Evolutionary conservation across 768 basidiomycete species (phyloP).

Genomic region (Calocera cornea): DNA sequence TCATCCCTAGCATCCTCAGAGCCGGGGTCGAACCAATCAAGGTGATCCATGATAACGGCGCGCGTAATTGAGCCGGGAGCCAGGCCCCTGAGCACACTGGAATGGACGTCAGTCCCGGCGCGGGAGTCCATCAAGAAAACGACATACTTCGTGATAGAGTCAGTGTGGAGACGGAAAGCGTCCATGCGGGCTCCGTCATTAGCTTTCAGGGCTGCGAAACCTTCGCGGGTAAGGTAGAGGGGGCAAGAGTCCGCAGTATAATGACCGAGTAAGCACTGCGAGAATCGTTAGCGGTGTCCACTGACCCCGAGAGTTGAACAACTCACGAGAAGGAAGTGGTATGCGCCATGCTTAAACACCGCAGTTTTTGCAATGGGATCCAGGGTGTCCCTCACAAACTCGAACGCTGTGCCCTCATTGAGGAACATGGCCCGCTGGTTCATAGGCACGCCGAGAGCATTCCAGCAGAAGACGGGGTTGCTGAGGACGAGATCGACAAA

Average conservation of each 20-base stretch:
- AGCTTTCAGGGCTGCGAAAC: constrained; percentile 43
- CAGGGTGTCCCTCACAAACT: constrained; percentile 40
- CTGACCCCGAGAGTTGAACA: neutral
- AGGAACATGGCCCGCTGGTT: constrained; percentile 53
- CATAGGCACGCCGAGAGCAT: constrained; percentile 60
- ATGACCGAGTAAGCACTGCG: constrained; percentile 31
- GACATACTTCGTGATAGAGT: constrained; percentile 50
- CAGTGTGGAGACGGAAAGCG: constrained; percentile 56
- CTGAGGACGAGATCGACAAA: constrained; percentile 41
- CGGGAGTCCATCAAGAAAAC: neutral
- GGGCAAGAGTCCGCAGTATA: constrained; percentile 50
- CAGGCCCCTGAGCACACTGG: constrained; percentile 35
- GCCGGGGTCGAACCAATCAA: constrained; percentile 41
- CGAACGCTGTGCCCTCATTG: constrained; percentile 35
- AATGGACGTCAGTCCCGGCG: neutral
- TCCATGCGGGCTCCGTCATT: constrained; percentile 35
- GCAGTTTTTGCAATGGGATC: constrained; percentile 36
- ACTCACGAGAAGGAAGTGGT: constrained; percentile 47
- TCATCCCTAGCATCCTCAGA: constrained; percentile 40
- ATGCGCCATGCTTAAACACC: constrained; percentile 42
- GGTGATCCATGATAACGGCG: constrained; percentile 50
- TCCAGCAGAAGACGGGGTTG: constrained; percentile 52
- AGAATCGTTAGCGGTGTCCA: neutral
- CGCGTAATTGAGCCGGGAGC: constrained; percentile 41
- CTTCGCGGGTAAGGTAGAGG: constrained; percentile 45